Conservation (phyloP, 441 rosid genomes). For the Viola pubescens region DNA sequence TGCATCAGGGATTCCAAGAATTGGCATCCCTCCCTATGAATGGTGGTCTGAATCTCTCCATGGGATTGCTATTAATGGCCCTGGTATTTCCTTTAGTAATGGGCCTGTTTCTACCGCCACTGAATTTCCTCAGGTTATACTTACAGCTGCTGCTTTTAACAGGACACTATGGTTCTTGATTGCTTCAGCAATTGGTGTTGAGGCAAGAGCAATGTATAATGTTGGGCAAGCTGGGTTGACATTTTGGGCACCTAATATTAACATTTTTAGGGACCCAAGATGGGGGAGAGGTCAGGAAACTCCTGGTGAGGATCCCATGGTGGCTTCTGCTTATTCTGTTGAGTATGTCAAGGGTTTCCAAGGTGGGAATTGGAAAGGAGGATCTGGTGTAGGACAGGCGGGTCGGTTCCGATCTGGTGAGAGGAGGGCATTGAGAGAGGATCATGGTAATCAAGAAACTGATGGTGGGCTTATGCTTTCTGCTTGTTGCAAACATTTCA, state of each 20-base stretch:
- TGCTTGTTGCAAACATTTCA: slow-evolving; percentile 86
- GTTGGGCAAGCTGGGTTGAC: slow-evolving; percentile 88
- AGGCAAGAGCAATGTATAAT: slow-evolving; percentile 94
- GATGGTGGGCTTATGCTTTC: slow-evolving; percentile 55
- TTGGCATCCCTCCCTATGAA: slow-evolving; percentile 7
- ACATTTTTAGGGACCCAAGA: slow-evolving; percentile 85
- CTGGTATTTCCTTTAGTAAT: slow-evolving; percentile 65
- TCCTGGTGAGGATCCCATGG: slow-evolving; percentile 88
- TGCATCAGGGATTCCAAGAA: neutral
- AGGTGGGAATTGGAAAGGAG: slow-evolving; percentile 27
- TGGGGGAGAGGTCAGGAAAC: slow-evolving; percentile 99
- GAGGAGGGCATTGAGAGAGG: slow-evolving; percentile 35
- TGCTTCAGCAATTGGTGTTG: slow-evolving; percentile 67
- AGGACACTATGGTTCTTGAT: slow-evolving; percentile 63
- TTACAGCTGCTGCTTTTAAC: slow-evolving; percentile 85
- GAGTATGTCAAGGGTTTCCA: slow-evolving; percentile 81
- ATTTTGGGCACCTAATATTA: slow-evolving; percentile 89
- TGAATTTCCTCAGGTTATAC: slow-evolving; percentile 90
- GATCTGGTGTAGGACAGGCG: slow-evolving; percentile 11
- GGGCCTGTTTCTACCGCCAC: slow-evolving; percentile 72
- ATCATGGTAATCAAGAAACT: slow-evolving; percentile 21
- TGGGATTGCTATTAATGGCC: slow-evolving; percentile 86
- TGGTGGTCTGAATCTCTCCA: slow-evolving; percentile 67
- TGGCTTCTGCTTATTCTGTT: slow-evolving; percentile 67
- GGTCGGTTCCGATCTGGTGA: slow-evolving; percentile 19